Base-by-base conservation (phyloP, 495 filamentous ascomycete genomes). In the Daldinia vernicosa region DNA sequence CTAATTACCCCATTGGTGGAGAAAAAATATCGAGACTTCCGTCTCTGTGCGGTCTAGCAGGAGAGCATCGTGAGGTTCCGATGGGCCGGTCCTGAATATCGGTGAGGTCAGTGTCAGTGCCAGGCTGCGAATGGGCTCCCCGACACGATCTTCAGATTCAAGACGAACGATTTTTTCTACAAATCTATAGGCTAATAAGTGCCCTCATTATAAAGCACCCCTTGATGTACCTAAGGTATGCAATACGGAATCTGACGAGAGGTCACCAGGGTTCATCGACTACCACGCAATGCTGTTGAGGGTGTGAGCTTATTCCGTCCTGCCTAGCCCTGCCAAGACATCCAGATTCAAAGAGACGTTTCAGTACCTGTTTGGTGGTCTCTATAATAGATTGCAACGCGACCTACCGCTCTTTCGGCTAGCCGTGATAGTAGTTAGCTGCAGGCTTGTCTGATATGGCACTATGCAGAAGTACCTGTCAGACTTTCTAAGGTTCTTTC, bases 341-440 rank as follows among this genome's bases (percentile, higher is more conserved):
- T 70, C 67, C 67, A 74, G 71, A 74, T 52, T 54, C 67, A 45
- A 63, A 70, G 24, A 70, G 71, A 67, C 60, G 71, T 74, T 70
- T 74, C 71, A 74, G 71, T 67, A 52, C 47, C 60, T 45, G 59
- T 60, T 64, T 50, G 60, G 50, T 27, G 33, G 62, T 60, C 60
- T 63, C 30, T 59, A 50, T 45, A 47, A 50, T 47, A 66, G 61
- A 70, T 71, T 70, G 50, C 63, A 60, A 71, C 62, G 15, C 53
- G 27, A 69, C 61, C 60, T 73, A 69, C 70, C 66, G 70, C 66
- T 55, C 37, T 73, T 69, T 73, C 32, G 66, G 28, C 22, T 53
- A 17, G 50, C 50, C 60, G 45, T 62, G 58, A 66, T 73, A 35
- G 32, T 73, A 35, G 32, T 30, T 28, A 60, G 54, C 59, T 63